A percentile compares a stretch with the other conserved stretches of the same genome.
Conservation (phyloP, 2,329 filamentous ascomycete species). For the Claviceps sp. region DNA sequence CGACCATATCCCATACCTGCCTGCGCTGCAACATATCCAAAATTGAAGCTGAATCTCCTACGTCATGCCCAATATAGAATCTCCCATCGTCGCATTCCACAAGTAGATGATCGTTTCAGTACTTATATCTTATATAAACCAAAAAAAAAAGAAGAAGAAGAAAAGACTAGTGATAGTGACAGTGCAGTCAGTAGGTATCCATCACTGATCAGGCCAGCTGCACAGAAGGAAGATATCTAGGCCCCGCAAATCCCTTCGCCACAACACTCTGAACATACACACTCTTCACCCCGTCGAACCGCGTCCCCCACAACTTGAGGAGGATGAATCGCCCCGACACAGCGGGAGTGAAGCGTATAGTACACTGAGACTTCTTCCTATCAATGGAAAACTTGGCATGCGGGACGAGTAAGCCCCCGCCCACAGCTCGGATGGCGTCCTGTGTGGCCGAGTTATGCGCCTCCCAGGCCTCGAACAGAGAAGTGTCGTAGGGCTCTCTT, state of each 20-base stretch:
- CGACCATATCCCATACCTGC: no score
- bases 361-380: slow-evolving; percentile 70
- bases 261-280: slow-evolving; percentile 85
- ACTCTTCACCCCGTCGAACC: slow-evolving; percentile 49
- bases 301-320: slow-evolving; percentile 80
- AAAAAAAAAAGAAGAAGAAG: not conserved
- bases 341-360: slow-evolving; percentile 71
- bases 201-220: slow-evolving; percentile 35
- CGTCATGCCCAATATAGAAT: no score
- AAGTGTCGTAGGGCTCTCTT: slow-evolving; percentile 6
- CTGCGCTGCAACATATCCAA: no score
- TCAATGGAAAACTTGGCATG: slow-evolving; percentile 77
- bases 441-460: slow-evolving; percentile 40
- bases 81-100: no score
- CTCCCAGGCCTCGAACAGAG: slow-evolving; percentile 26
- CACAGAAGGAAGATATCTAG: slow-evolving; percentile 65
- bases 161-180: not conserved
- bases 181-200: not conserved
- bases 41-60: no score
- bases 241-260: slow-evolving; percentile 72
- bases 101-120: no score
- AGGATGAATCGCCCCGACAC: slow-evolving; percentile 73
- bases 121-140: not conserved
- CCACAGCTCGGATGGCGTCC: slow-evolving; percentile 41
- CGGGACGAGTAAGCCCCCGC: slow-evolving; percentile 51